Percentiles rank a stretch among this genome's conserved stretches.
Conservation (phyloP, 148 eudicot species). For the Rhododendron simsii region DNA sequence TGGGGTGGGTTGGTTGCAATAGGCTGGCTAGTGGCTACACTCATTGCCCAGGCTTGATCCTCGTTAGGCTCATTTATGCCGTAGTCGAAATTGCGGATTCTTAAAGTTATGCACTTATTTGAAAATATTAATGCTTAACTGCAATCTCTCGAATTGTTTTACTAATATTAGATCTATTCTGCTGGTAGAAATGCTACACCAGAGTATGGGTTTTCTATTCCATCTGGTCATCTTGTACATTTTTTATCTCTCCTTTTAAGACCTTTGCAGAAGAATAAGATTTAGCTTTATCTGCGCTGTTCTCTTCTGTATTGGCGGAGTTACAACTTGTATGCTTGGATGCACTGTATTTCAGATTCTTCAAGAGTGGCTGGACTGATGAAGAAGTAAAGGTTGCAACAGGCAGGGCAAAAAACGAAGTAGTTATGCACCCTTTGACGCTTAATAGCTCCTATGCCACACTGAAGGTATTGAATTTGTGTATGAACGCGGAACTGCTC, state of each 20-base stretch:
- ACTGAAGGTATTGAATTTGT: conserved; percentile 20
- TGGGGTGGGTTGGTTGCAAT: not conserved
- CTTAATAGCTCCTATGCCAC: conserved; percentile 34
- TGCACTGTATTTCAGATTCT: conserved; percentile 19
- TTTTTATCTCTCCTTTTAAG: not conserved
- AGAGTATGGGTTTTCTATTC: not conserved
- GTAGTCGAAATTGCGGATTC: not conserved
- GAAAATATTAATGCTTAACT: not conserved
- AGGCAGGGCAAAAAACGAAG: conserved; percentile 8
- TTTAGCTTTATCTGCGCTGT: not conserved
- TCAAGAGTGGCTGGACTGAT: conserved; percentile 24
- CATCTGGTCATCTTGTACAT: not conserved
- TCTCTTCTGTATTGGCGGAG: not conserved
- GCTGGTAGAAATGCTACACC: not conserved
- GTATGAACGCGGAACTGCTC: not conserved
- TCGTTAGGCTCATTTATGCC: not conserved
- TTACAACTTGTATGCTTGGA: not conserved
- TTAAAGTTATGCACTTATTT: not conserved
- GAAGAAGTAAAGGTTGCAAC: conserved; percentile 30
- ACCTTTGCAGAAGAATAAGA: not conserved
- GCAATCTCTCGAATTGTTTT: not conserved
- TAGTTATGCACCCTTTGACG: conserved; percentile 29
- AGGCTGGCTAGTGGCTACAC: not conserved
- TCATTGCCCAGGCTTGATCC: not conserved
- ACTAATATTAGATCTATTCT: not conserved